Base-by-base conservation (phyloP, 768 basidiomycete species). In the Mycena epipterygia region DNA sequence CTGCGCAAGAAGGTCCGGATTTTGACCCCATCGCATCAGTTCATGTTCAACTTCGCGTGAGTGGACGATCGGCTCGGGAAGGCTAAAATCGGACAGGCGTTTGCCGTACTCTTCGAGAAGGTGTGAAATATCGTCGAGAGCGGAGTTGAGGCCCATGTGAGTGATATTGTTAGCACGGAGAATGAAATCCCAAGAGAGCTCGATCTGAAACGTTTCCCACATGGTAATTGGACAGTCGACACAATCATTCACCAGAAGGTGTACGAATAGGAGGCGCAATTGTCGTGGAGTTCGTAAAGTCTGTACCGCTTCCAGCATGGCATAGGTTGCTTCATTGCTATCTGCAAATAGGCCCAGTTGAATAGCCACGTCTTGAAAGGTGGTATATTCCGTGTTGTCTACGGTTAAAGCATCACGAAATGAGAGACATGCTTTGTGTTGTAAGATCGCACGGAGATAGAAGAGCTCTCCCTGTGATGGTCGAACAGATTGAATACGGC, bases 181-280 rank as follows among this genome's bases (percentile, higher is more conserved):
- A 81, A 67, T 14, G 41, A 74, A 73, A 52, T 78, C 77, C 1
- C 60, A 30, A 1, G 49, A 58, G 2, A 77, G 75, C 0, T 71
- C 67, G 29, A 74, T 74, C 11, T 59, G 64, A 59, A 80, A 78
- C 2, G 59, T 67, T 5, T 78, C 68, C 82, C 82, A 82, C 1
- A 79, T 67, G 21, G 68, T 37, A 6, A 78, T 42, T 27, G 48
- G 62, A 53, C 30, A 17, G 74, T 61, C 3, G 8, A 81, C 68
- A 46, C 77, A 78, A 30, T 80, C 78, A 39, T 86, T 80, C 35
- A 81, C 72, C 1, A 85, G 67, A 3, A 85, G 70, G 55, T 84
- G 78, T 23, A 80, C 77, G 72, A 86, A 84, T 3, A 86, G 79
- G 35, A 79, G 58, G 1, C 82, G 81, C 0, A 87, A 75, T 67